These are phyloP conservation scores for Ceratocystis ficicola DNA, from an alignment of 2,329 filamentous ascomycete species.

Conservation along the genomic window DNA sequence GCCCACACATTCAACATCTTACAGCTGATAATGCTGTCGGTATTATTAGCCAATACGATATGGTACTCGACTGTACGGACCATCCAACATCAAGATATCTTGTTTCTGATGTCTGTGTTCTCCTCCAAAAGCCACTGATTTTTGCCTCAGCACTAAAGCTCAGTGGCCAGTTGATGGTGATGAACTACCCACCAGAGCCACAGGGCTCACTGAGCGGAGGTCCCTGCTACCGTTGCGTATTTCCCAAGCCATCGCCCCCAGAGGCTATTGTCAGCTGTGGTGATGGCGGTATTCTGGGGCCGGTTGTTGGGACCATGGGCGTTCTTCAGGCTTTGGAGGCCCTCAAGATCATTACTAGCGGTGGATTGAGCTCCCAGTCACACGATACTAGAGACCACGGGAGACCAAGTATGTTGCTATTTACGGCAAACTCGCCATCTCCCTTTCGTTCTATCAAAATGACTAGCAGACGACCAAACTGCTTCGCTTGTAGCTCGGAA, in stretches of 20 bases:
- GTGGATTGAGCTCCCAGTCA: slow-evolving; percentile 24
- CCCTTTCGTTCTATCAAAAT: slow-evolving; percentile 65
- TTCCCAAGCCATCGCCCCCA: slow-evolving; percentile 73
- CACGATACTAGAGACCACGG: not conserved
- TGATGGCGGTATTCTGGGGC: slow-evolving; percentile 83
- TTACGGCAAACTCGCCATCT: slow-evolving; percentile 35
- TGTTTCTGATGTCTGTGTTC: slow-evolving; percentile 77
- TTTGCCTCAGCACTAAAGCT: slow-evolving; percentile 81
- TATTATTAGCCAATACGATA: slow-evolving; percentile 59
- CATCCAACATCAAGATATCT: slow-evolving; percentile 84
- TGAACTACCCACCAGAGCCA: slow-evolving; percentile 64
- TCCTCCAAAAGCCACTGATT: slow-evolving; percentile 66
- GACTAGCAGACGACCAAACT: slow-evolving; percentile 54
- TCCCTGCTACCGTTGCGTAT: slow-evolving; percentile 89
- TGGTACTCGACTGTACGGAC: slow-evolving; percentile 91
- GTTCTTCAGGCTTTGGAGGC: slow-evolving; percentile 82
- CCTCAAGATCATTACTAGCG: slow-evolving; percentile 61
- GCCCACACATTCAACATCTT: slow-evolving; percentile 51
- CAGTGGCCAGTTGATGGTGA: slow-evolving; percentile 78
- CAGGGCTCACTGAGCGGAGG: slow-evolving; percentile 47
- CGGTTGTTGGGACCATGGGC: slow-evolving; percentile 88
- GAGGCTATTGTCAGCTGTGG: slow-evolving; percentile 76
- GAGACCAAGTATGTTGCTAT: slow-evolving; percentile 34
- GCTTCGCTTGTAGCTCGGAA: slow-evolving; percentile 60
- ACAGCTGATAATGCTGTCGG: slow-evolving; percentile 53